phyloP scores from a whole-genome alignment of 169 alveolate species.

The Plasmodium billcollinsi region DNA sequence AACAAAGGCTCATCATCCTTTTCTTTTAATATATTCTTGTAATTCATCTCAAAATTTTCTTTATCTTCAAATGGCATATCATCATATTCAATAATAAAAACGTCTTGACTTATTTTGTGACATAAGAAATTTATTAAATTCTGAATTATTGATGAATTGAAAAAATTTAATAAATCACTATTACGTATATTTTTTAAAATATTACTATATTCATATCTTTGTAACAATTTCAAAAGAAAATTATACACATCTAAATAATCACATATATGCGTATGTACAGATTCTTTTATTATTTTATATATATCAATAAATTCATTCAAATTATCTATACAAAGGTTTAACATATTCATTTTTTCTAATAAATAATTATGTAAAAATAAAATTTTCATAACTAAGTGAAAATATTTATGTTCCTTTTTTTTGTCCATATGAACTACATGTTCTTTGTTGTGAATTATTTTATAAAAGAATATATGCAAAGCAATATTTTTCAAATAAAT shows the following conservation, averaged over 20 bases:
- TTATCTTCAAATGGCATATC: constrained; percentile 46
- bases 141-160: constrained; percentile 64
- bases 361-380: constrained; percentile 72
- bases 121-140: constrained; percentile 44
- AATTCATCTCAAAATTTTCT: constrained; percentile 19
- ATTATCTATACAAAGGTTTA: constrained; percentile 38
- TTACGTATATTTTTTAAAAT: constrained; percentile 10
- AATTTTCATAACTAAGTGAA: constrained; percentile 33
- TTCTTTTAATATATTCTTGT: constrained; percentile 16
- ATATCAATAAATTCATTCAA: background rate
- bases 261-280: constrained; percentile 5
- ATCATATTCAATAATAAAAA: constrained; percentile 28
- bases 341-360: constrained; percentile 71
- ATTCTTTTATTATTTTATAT: constrained; percentile 10
- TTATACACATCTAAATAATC: constrained; percentile 39
- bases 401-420: constrained; percentile 4
- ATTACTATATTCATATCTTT: constrained; percentile 19
- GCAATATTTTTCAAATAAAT: constrained; percentile 40
- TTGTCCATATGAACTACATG: background rate
- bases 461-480: constrained; percentile 26
- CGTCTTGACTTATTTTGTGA: constrained; percentile 33
- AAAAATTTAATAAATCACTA: constrained; percentile 43
- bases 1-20: constrained; percentile 10
- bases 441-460: background rate
- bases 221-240: constrained; percentile 43